These are phyloP conservation scores for Citrus sinensis DNA, from an alignment of 345 rosid genomes.

Conservation along the genomic window DNA sequence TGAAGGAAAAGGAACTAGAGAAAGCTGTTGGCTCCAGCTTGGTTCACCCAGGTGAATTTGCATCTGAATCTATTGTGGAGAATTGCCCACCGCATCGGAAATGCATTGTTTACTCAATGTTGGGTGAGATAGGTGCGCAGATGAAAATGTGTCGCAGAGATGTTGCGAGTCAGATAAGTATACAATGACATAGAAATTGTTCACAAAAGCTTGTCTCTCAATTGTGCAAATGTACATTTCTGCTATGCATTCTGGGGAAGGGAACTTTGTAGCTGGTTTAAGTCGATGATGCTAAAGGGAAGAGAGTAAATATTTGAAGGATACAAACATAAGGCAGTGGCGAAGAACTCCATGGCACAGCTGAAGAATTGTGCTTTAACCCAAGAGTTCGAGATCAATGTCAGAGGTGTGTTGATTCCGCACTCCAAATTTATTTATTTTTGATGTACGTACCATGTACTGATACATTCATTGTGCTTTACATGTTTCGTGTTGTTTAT, in stretches of 20 bases:
- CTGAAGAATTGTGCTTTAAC: background rate
- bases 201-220: background rate
- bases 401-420: background rate
- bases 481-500: background rate
- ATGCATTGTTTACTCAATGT: constrained; percentile 38
- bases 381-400: background rate
- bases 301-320: background rate
- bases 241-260: background rate
- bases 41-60: constrained; percentile 14
- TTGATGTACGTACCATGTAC: background rate
- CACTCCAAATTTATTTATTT: too few species aligned
- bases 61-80: background rate
- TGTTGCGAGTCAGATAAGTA: background rate
- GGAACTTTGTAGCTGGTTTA: background rate
- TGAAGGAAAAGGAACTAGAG: constrained; percentile 35
- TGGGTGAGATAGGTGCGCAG: constrained; percentile 42
- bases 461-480: background rate
- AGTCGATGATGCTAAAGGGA: background rate
- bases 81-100: constrained; percentile 25
- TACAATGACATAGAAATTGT: background rate
- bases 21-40: constrained; percentile 19
- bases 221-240: background rate
- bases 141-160: constrained; percentile 26
- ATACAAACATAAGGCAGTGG: background rate
- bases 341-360: background rate